Evolutionary conservation across 1,284 basidiomycete genomes (phyloP), one percentile per base, ranked within the genome.

Genomic region (Coriolopsis trogii): DNA sequence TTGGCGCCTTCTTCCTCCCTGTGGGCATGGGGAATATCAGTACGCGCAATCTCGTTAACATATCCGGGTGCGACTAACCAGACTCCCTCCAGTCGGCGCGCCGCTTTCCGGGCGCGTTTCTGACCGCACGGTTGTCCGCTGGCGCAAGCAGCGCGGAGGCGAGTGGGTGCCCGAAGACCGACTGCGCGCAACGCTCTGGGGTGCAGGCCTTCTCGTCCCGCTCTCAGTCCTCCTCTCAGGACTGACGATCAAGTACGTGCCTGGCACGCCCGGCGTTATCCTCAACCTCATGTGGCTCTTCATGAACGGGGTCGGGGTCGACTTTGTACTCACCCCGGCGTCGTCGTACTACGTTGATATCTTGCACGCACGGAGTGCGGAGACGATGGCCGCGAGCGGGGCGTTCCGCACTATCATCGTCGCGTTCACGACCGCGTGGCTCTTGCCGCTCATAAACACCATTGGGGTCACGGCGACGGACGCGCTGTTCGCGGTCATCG

Each of bases 1-100:
- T 86, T 13, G 86, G 87, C 4, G 73, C 75, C 1, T 76, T 84
- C 52, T 87, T 84, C 67, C 70, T 87, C 13, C 79, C 82, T 0
- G 72, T 69, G 4, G 86, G 87, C 2, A 29, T 80, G 3, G 87
- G 87, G 1, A 88, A 87, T 60, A 73, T 85, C 42, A 62, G 80
- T 83, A 50, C 16, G 74, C 64, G 18, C n/a, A 23, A 26, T 25
- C 15, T 16, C 16, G 9, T 1, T 2, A 6, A 30, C 28, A 7
- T 33, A 15, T 7, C n/a, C 10, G 33, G 13, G 4, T 16, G 3
- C n/a, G n/a, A n/a, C n/a, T n/a, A n/a, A n/a, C n/a, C n/a, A n/a
- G 2, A n/a, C 13, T 34, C 4, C 20, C 13, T 30, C 13, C 45
- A 81, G 78, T 81, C 28, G 84, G 83, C 0, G 75, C 80, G 0